These are phyloP conservation scores for Peltaster fructicola DNA, from an alignment of 2,329 filamentous ascomycete species.

Conservation along the genomic window DNA sequence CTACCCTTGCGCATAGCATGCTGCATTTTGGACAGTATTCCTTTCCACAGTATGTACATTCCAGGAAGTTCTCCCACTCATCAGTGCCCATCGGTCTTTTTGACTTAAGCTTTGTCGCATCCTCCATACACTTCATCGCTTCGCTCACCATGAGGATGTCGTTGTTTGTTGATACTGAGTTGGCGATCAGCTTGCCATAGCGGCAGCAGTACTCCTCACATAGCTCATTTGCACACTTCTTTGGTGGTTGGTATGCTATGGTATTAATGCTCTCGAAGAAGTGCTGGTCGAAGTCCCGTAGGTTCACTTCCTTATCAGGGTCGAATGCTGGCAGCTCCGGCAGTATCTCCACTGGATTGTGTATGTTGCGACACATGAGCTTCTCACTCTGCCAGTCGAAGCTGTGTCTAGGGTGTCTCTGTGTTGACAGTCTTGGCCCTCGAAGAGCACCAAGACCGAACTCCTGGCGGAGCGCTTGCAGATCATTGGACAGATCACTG, in stretches of 20 bases:
- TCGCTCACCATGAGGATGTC: constrained; percentile 3
- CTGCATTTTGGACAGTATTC: constrained; percentile 7
- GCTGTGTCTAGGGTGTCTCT: constrained; percentile 6
- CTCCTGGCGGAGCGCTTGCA: constrained; percentile 3
- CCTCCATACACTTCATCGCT: constrained; percentile 2
- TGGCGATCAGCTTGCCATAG: constrained; percentile 2
- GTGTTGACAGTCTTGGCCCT: constrained; percentile 2
- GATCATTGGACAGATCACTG: constrained; percentile 1
- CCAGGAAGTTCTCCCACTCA: constrained; percentile 7
- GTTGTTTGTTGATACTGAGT: constrained; percentile 3
- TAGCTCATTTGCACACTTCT: constrained; percentile 5
- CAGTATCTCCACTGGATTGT: constrained; percentile 3
- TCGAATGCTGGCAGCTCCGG: constrained; percentile 1
- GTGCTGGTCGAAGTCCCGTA: constrained; percentile 2
- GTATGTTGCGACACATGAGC: constrained; percentile 6
- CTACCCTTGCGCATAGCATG: neutral
- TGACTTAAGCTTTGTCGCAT: constrained; percentile 2
- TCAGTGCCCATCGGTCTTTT: constrained; percentile 7
- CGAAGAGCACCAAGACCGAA: constrained; percentile 4
- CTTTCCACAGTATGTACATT: constrained; percentile 8
- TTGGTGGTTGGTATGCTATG: constrained; percentile 3
- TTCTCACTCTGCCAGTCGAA: constrained; percentile 8
- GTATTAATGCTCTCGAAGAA: constrained; percentile 3
- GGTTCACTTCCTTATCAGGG: neutral
- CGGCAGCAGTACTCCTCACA: constrained; percentile 8